Evolutionary conservation across 1,284 basidiomycete genomes (phyloP).

Genomic region (Erythrobasidium hasegawianum): DNA sequence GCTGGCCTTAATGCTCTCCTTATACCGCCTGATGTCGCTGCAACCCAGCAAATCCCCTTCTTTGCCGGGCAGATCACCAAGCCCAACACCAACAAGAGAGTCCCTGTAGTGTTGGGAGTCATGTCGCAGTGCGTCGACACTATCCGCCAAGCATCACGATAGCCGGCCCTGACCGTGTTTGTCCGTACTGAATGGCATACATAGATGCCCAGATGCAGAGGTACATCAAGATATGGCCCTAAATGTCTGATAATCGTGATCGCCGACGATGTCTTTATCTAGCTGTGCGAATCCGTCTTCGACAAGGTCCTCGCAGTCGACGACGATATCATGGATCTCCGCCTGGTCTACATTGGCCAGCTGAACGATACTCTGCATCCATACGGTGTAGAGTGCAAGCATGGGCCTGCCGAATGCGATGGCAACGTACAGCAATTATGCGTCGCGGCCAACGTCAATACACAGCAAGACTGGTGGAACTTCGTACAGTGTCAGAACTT

Average conservation of each 20-base stretch:
- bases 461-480: conserved; percentile 38
- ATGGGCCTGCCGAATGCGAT: conserved; percentile 39
- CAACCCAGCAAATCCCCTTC: too few relatives aligned
- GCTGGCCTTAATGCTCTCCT: too few relatives aligned
- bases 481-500: conserved; percentile 39
- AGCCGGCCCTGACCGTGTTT: not conserved
- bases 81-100: conserved; percentile 12
- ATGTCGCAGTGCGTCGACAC: conserved; percentile 38
- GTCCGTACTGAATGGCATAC: not conserved
- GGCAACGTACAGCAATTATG: conserved; percentile 44
- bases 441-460: conserved; percentile 18
- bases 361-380: conserved; percentile 12
- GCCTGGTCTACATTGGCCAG: conserved; percentile 37
- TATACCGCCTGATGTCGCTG: too few relatives aligned
- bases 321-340: conserved; percentile 30
- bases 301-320: conserved; percentile 35
- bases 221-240: not conserved
- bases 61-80: not conserved
- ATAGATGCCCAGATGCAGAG: conserved; percentile 16
- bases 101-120: conserved; percentile 37
- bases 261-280: conserved; percentile 6
- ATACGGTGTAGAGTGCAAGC: conserved; percentile 32
- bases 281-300: conserved; percentile 38
- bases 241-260: not conserved
- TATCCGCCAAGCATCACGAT: not conserved